phyloP scores from a whole-genome alignment of 257 asterid genomes.

The Linderniella brevidens region DNA sequence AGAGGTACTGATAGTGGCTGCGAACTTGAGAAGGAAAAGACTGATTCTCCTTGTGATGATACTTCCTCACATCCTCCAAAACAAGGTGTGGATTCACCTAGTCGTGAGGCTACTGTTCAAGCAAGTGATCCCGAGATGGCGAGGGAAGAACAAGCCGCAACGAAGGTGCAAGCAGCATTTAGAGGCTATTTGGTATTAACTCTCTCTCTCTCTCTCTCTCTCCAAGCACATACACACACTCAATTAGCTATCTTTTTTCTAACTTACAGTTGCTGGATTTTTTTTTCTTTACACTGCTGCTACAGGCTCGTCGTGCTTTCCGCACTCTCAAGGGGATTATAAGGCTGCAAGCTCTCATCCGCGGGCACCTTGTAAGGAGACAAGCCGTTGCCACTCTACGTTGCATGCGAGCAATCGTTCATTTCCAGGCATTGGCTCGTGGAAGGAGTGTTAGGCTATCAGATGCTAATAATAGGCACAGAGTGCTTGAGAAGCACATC shows the following conservation, averaged over 20 bases:
- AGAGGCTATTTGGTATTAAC: conserved; percentile 64
- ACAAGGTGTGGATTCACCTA: conserved; percentile 23
- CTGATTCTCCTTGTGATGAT: conserved; percentile 23
- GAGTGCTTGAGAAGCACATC: conserved; percentile 20
- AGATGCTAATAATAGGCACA: conserved; percentile 13
- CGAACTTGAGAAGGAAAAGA: conserved; percentile 26
- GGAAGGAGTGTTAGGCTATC: conserved; percentile 50
- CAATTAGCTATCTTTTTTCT: not conserved
- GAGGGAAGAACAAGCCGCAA: conserved; percentile 54
- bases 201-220: not conserved
- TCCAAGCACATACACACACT: too few relatives aligned
- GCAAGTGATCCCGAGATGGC: conserved; percentile 27
- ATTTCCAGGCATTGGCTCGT: conserved; percentile 65
- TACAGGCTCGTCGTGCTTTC: conserved; percentile 94
- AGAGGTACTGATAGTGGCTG: conserved; percentile 21
- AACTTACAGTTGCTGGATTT: not conserved
- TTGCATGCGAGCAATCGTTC: conserved; percentile 69
- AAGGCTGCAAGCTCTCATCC: conserved; percentile 88
- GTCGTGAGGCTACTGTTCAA: conserved; percentile 10
- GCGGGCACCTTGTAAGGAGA: conserved; percentile 88
- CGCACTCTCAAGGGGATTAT: conserved; percentile 83
- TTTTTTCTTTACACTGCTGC: conserved; percentile 3
- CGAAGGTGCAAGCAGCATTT: conserved; percentile 64
- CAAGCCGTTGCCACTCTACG: conserved; percentile 75
- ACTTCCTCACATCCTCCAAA: conserved; percentile 21